These are phyloP conservation scores for Juglanconis juglandina DNA, from an alignment of 2,329 filamentous ascomycete species.

Conservation along the genomic window DNA sequence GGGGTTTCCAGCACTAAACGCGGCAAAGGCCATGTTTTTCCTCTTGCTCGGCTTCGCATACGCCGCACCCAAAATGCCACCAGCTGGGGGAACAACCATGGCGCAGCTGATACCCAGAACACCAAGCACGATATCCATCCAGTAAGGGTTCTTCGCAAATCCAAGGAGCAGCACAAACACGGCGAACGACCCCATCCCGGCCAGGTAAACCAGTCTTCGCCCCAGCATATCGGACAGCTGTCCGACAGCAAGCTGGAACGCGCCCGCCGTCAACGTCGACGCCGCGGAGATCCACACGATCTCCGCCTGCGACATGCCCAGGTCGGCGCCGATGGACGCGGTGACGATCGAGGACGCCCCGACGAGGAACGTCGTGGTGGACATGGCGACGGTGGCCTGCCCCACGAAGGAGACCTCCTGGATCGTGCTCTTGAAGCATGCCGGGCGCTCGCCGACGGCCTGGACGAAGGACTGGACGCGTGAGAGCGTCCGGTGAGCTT, in stretches of 20 bases:
- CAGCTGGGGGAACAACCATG: conserved; percentile 59
- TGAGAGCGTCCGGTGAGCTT: not conserved
- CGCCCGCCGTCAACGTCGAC: conserved; percentile 59
- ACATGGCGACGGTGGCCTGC: conserved; percentile 65
- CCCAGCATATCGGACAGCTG: conserved; percentile 64
- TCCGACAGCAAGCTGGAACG: conserved; percentile 65
- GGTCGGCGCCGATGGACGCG: conserved; percentile 54
- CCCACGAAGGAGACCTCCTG: conserved; percentile 65
- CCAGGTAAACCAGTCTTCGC: conserved; percentile 58
- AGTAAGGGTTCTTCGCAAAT: conserved; percentile 56
- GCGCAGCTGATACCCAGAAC: conserved; percentile 63
- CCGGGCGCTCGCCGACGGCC: conserved; percentile 41
- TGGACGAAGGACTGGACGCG: conserved; percentile 18
- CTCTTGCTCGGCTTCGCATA: conserved; percentile 59
- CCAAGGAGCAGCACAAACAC: conserved; percentile 55
- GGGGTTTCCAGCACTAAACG: conserved; percentile 46
- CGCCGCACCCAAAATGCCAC: conserved; percentile 60
- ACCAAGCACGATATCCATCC: conserved; percentile 61
- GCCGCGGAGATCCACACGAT: conserved; percentile 66
- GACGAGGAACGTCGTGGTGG: conserved; percentile 56
- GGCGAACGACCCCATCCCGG: conserved; percentile 57
- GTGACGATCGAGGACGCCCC: conserved; percentile 61
- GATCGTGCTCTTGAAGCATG: conserved; percentile 58
- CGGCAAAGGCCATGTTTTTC: conserved; percentile 65
- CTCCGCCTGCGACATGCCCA: conserved; percentile 62